Conservation (phyloP, 352 stramenopile species). For the Globisporangium irregulare region DNA sequence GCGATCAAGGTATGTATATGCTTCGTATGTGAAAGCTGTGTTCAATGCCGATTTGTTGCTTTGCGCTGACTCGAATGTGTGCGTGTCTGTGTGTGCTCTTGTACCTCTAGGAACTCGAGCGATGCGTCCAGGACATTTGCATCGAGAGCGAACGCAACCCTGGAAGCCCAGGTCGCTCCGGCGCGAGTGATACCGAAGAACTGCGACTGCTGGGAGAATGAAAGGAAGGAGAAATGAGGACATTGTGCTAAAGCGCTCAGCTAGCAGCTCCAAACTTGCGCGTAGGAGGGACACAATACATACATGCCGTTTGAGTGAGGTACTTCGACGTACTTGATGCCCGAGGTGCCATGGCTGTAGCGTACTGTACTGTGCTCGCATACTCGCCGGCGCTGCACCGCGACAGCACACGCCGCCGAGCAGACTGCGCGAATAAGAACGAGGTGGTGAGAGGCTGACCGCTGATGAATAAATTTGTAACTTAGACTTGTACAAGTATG, state of each 20-base stretch:
- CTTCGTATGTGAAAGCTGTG: not conserved
- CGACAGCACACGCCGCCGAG: not conserved
- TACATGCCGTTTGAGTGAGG: not conserved
- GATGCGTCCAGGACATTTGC: not conserved
- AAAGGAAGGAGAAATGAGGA: not conserved
- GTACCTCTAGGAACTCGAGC: not conserved
- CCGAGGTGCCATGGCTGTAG: not conserved
- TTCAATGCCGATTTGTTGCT: not conserved
- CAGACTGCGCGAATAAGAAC: not conserved
- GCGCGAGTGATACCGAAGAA: not conserved
- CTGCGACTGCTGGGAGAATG: not conserved
- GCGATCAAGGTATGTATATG: conserved; percentile 16
- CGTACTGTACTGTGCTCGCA: not conserved
- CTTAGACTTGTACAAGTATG: not conserved
- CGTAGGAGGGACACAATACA: not conserved
- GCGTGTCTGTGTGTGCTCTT: not conserved
- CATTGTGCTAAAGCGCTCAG: not conserved
- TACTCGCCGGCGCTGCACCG: not conserved
- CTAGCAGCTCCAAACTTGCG: not conserved
- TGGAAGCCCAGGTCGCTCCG: not conserved
- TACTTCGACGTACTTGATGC: not conserved
- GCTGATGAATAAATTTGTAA: not conserved
- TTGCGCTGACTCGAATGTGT: not conserved
- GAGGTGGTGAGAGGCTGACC: not conserved
- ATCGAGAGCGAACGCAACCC: not conserved